Conservation (phyloP, 306 rosid genomes). For the Cicer judaicum region DNA sequence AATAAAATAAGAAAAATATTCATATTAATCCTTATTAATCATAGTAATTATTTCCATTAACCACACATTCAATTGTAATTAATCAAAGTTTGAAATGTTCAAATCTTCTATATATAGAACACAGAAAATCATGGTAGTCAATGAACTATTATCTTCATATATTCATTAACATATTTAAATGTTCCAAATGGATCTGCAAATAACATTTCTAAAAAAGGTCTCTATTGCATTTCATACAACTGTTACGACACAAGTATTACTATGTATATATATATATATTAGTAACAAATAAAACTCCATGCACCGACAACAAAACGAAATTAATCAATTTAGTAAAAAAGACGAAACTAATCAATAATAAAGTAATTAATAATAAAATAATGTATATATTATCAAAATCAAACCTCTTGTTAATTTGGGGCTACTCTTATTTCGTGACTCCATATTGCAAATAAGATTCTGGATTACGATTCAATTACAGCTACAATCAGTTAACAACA, state of each 20-base stretch:
- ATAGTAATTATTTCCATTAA: too few species aligned
- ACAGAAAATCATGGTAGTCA: too few species aligned
- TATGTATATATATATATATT: background rate
- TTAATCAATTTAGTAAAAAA: background rate
- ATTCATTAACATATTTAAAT: too few species aligned
- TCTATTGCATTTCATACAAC: background rate
- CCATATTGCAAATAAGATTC: slow-evolving; percentile 58
- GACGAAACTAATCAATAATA: background rate
- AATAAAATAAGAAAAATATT: too few species aligned
- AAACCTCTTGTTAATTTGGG: slow-evolving; percentile 79
- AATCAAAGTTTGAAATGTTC: too few species aligned
- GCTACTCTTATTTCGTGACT: slow-evolving; percentile 68
- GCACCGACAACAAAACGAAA: slow-evolving; percentile 31
- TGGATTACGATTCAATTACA: slow-evolving; percentile 36
- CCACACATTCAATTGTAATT: too few species aligned
- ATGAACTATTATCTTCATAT: too few species aligned
- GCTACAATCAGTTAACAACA: slow-evolving; percentile 35
- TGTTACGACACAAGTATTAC: too few species aligned
- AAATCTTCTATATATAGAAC: too few species aligned
- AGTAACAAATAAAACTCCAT: background rate
- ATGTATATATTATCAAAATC: background rate
- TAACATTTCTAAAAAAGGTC: too few species aligned
- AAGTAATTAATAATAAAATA: background rate
- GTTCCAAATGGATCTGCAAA: too few species aligned
- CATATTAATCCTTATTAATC: too few species aligned